Evolutionary conservation across 2,329 filamentous ascomycete species (phyloP), one percentile per base, ranked within the genome.

Genomic region (Basipetospora chlamydospora): DNA sequence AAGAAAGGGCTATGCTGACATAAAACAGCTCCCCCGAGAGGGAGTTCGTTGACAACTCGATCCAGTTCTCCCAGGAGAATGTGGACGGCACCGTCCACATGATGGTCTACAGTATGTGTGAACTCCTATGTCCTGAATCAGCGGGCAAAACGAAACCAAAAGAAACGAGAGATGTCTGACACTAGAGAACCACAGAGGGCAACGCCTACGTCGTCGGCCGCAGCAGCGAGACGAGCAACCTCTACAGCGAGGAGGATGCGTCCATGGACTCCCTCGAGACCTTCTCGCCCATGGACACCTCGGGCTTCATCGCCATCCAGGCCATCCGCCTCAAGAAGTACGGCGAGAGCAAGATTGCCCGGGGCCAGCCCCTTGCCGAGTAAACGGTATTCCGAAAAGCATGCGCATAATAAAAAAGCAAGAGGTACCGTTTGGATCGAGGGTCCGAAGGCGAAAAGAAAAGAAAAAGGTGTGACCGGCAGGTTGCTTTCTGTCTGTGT

Each of bases 291-390:
- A 47, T 52, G 38, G 59, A 61, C 37, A 61, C 60, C 7, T 52
- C 50, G 10, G 66, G 66, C 18, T 77, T 78, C 51, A 75, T 88
- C 50, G 67, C 66, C 37, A 77, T 85, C 47, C 67, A 88, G 50
- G 72, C 72, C 44, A 80, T 80, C 44, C 64, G 72, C 30, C 59
- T 80, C 34, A 61, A 74, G 58, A 77, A 59, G 47, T 55, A 56
- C 21, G 51, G 51, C 22, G 6, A 6, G 22, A 23, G 6, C 6
- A 23, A 23, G 22, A 6, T 6, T 6, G 6, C 6, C 6, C 22
- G 11, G 6, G 22, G 22, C 6, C 22, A 23, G 22, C 22, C 22
- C 22, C 22, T 23, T 23, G 11, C 22, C 22, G 11, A 23, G 22
- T 23, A n/a, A n/a, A n/a, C n/a, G n/a, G n/a, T n/a, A n/a, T n/a